Evolutionary conservation across 2,329 filamentous ascomycete species (phyloP), one percentile per base, ranked within the genome.

Genomic region (Fusarium hostae): DNA sequence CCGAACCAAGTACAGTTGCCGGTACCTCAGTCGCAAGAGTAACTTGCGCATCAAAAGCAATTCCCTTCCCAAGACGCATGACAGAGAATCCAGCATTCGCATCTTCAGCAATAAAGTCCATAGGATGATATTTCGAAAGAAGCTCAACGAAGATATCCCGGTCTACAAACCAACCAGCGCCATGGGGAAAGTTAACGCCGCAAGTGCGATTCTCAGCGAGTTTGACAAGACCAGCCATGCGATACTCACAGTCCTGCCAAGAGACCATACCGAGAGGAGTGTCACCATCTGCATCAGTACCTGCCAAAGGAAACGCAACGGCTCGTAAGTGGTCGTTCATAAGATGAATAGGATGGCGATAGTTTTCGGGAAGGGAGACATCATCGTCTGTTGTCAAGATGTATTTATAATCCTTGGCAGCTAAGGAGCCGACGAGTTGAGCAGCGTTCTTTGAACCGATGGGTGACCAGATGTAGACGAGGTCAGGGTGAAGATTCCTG

Each of bases 1-100:
- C 68, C 4, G 69, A 64, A 2, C 69, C 69, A 12, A 72, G 45
- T 2, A 72, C 60, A n/a, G 54, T 59, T 0, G 59, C 24, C 2
- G 59, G 59, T 4, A 62, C 59, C 13, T 59, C 59, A 1, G 59
- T 62, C 1, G 59, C 59, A 2, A 62, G 59, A 0, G 59, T 62
- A 3, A 62, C 59, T 5, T 59, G 59, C 1, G 59, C 59, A n/a
- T 62, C 59, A 6, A 62, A 62, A 4, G 59, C 54, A 5, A 62
- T 62, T 0, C 59, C 39, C 18, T 59, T 62, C 9, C 57, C 44
- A 11, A 62, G 30, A 4, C 54, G 54, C 59, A 62, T 62, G 9
- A 62, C 59, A 11, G 59, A 57, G 3, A 62, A 62, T 2, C 59
- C 54, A 11, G 59, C 41, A 22, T 62, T 62, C 3, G 59, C 54